Conservation (phyloP, 257 asterid species). For the Capsicum pubescens region DNA sequence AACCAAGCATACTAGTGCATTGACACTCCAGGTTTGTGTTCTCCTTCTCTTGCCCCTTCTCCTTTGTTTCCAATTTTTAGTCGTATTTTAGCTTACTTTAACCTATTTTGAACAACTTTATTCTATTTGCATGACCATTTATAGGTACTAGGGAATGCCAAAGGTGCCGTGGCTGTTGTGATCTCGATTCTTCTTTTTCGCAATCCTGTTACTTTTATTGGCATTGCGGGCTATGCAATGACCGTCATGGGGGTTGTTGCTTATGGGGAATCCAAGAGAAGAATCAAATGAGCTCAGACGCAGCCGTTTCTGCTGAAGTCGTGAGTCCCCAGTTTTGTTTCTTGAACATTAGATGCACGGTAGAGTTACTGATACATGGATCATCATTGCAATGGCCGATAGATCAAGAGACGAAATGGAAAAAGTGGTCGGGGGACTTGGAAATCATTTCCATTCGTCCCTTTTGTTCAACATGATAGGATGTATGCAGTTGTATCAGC, state of each 20-base stretch:
- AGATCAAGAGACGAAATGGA: background rate
- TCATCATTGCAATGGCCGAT: background rate
- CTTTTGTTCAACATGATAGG: background rate
- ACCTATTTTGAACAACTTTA: background rate
- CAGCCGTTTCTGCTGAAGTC: background rate
- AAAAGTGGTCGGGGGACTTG: background rate
- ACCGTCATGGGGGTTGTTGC: constrained; percentile 42
- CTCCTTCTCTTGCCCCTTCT: background rate
- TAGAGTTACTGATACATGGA: background rate
- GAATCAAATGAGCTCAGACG: constrained; percentile 34
- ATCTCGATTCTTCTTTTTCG: constrained; percentile 41
- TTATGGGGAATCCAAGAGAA: constrained; percentile 43
- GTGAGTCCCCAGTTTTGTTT: constrained; percentile 21
- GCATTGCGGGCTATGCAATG: constrained; percentile 39
- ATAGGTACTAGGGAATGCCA: constrained; percentile 40
- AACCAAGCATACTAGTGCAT: constrained; percentile 51
- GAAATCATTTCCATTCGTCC: background rate
- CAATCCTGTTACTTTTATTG: constrained; percentile 43
- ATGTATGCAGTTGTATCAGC: constrained; percentile 16
- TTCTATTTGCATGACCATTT: constrained; percentile 11
- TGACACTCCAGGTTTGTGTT: constrained; percentile 46
- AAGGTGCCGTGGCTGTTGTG: constrained; percentile 43
- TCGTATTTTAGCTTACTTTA: background rate
- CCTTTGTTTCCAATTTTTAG: background rate
- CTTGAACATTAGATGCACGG: constrained; percentile 6